These are phyloP conservation scores for Steccherinum ochraceum DNA, from an alignment of 768 basidiomycete species.

Conservation along the genomic window DNA sequence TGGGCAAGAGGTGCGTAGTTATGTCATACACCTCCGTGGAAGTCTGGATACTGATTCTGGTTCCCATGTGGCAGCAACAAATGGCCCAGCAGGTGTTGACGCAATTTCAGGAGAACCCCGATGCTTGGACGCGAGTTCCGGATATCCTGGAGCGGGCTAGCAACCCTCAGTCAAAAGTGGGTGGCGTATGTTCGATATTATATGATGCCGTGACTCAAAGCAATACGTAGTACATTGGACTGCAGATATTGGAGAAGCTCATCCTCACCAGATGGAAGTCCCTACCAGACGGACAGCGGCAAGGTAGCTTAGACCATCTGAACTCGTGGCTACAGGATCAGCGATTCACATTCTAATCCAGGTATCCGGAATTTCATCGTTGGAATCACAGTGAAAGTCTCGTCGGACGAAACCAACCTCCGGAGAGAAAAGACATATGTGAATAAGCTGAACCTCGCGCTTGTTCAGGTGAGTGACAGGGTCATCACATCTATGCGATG, in stretches of 20 bases:
- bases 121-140: constrained; percentile 96
- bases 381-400: constrained; percentile 85
- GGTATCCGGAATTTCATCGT: constrained; percentile 98
- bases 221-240: constrained; percentile 75
- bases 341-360: constrained; percentile 16
- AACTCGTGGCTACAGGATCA: not conserved
- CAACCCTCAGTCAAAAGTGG: constrained; percentile 83
- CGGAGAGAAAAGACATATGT: constrained; percentile 91
- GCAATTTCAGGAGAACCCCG: constrained; percentile 93
- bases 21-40: constrained; percentile 18
- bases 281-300: constrained; percentile 87
- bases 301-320: constrained; percentile 42
- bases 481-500: not conserved
- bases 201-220: constrained; percentile 5
- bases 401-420: constrained; percentile 84
- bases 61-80: constrained; percentile 64
- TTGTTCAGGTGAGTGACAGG: constrained; percentile 72
- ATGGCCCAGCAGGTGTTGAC: constrained; percentile 90
- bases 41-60: not conserved
- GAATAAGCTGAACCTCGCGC: constrained; percentile 94
- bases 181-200: constrained; percentile 16
- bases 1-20: constrained; percentile 85
- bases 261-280: constrained; percentile 96
- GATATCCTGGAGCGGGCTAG: constrained; percentile 81
- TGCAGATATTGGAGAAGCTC: constrained; percentile 95